Percentiles rank a stretch among this genome's conserved stretches.
phyloP scores from a whole-genome alignment of 2,329 filamentous ascomycete genomes.

The Aspergillus quadricinctus region DNA sequence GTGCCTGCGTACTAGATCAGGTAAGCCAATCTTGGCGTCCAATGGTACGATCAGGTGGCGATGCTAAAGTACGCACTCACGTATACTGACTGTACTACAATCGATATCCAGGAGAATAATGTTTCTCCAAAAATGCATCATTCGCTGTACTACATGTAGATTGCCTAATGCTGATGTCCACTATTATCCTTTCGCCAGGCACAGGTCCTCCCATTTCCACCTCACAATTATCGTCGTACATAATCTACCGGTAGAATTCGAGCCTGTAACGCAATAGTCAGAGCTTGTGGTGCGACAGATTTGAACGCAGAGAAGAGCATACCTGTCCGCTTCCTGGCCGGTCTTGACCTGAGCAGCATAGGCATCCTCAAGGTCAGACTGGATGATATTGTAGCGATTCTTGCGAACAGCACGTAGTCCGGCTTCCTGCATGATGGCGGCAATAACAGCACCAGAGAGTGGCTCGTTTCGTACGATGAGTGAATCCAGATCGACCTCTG shows the following conservation, averaged over 20 bases:
- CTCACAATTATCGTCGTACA: slow-evolving; percentile 2
- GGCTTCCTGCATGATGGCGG: slow-evolving; percentile 98
- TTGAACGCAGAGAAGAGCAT: slow-evolving; percentile 20
- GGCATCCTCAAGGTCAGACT: slow-evolving; percentile 91
- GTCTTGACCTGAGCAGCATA: slow-evolving; percentile 97
- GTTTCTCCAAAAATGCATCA: slow-evolving; percentile 4
- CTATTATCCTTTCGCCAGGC: slow-evolving; percentile 20
- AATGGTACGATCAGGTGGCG: background rate
- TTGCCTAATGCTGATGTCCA: slow-evolving; percentile 22
- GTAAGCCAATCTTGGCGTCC: background rate
- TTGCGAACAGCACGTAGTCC: slow-evolving; percentile 90
- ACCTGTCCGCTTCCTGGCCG: slow-evolving; percentile 62
- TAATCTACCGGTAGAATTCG: slow-evolving; percentile 73
- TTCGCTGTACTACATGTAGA: slow-evolving; percentile 15
- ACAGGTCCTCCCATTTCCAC: slow-evolving; percentile 11
- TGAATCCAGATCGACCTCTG: slow-evolving; percentile 93
- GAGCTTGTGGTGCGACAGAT: slow-evolving; percentile 26
- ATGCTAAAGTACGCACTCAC: background rate
- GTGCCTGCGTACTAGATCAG: background rate
- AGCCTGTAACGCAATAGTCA: slow-evolving; percentile 61
- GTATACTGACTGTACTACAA: background rate
- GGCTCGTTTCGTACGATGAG: slow-evolving; percentile 96
- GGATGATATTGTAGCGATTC: slow-evolving; percentile 99
- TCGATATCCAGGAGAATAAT: slow-evolving; percentile 8
- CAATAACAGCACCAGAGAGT: slow-evolving; percentile 89